Conservation (phyloP, 176 grass and related monocot species). For the bread wheat (Triticum aestivum) region IWGSC_CS_RefSeq_v2.1 NC_057801.1:775185300-775185799, state of each 20-base stretch:
- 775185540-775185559: constrained; percentile 34
- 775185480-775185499: too few species aligned
- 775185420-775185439: too few species aligned
- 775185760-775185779: neutral
- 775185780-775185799: neutral
- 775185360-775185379: too few species aligned
- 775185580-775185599: constrained; percentile 21
- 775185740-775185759: neutral
- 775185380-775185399: too few species aligned
- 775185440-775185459: too few species aligned
- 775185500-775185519: too few species aligned
- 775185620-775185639: constrained; percentile 4
- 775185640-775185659: constrained; percentile 21
- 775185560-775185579: constrained; percentile 29
- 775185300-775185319: too few species aligned
- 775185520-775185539: neutral
- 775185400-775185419: too few species aligned
- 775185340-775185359: too few species aligned
- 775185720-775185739: neutral
- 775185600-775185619: neutral
- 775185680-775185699: constrained; percentile 29
- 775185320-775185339: too few species aligned
- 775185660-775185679: constrained; percentile 5
- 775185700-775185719: neutral
- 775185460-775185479: too few species aligned